Percentiles rank a stretch among this genome's conserved stretches.
Evolutionary conservation across 2,329 filamentous ascomycete genomes (phyloP).

Genomic region (Aspergillus proliferans): DNA sequence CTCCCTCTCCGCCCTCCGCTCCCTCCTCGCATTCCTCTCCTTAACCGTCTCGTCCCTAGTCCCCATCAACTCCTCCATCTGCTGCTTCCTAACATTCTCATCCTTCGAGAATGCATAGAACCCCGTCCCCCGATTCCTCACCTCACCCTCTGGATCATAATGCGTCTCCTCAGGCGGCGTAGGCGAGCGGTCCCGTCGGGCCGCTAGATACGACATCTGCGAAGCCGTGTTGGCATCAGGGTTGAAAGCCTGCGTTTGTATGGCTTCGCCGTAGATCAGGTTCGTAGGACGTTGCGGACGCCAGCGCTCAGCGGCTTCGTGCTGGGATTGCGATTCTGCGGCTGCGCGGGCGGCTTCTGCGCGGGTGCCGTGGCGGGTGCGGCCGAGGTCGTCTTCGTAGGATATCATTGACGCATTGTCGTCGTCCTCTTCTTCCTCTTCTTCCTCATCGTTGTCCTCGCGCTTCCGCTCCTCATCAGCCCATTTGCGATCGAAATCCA

Average conservation of each 20-base stretch:
- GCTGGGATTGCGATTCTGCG: conserved; percentile 35
- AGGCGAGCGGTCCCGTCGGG: conserved; percentile 68
- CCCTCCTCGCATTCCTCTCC: conserved; percentile 51
- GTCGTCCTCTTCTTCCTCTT: conserved; percentile 33
- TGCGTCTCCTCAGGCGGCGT: conserved; percentile 77
- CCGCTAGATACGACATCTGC: conserved; percentile 72
- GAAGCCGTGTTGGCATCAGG: conserved; percentile 58
- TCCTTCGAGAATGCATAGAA: conserved; percentile 87
- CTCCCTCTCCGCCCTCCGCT: conserved; percentile 53
- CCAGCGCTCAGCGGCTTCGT: conserved; percentile 28
- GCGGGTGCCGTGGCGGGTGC: conserved; percentile 66
- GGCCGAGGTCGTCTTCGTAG: conserved; percentile 86
- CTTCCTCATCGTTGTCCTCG: conserved; percentile 27
- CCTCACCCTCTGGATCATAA: conserved; percentile 79
- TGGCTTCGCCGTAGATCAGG: conserved; percentile 76
- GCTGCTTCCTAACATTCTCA: conserved; percentile 56
- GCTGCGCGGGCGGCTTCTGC: conserved; percentile 61
- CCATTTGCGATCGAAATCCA: conserved; percentile 98
- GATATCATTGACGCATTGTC: conserved; percentile 64
- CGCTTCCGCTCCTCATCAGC: conserved; percentile 55
- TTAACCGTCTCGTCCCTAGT: conserved; percentile 65
- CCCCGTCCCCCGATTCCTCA: conserved; percentile 78
- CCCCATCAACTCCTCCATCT: conserved; percentile 69
- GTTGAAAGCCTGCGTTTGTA: conserved; percentile 78
- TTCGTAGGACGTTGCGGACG: conserved; percentile 54